Evolutionary conservation across 345 rosid genomes (phyloP).

Genomic region (Balakata baccata): DNA sequence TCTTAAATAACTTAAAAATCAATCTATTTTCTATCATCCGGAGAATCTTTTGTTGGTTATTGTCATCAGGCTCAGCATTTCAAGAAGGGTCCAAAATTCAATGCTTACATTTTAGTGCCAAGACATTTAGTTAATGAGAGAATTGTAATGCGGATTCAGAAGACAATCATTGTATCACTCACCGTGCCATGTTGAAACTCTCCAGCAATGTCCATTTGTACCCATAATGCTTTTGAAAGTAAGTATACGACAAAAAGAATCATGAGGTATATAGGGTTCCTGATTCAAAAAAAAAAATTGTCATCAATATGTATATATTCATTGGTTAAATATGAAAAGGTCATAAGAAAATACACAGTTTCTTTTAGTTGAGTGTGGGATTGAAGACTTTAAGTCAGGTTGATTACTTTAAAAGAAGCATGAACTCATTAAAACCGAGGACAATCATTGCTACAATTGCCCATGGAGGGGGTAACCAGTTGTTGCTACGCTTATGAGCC

Average conservation of each 20-base stretch:
- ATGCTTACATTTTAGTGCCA: neutral
- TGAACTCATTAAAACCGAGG: slow-evolving; percentile 76
- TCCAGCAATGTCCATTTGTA: slow-evolving; percentile 58
- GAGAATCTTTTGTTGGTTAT: too few relatives aligned
- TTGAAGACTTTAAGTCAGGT: neutral
- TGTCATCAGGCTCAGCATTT: too few relatives aligned
- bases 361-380: neutral
- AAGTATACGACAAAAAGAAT: slow-evolving; percentile 51
- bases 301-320: neutral
- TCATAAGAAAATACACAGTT: neutral
- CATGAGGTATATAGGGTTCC: slow-evolving; percentile 76
- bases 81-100: too few relatives aligned
- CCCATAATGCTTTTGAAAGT: slow-evolving; percentile 67
- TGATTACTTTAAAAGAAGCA: slow-evolving; percentile 63
- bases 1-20: too few relatives aligned
- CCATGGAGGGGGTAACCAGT: slow-evolving; percentile 78
- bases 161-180: slow-evolving; percentile 24
- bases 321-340: neutral
- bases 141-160: neutral
- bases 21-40: too few relatives aligned
- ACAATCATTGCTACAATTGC: slow-evolving; percentile 52
- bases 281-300: slow-evolving; percentile 36
- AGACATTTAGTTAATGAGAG: neutral
- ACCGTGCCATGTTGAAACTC: slow-evolving; percentile 68
- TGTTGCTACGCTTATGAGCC: slow-evolving; percentile 60